These are phyloP conservation scores for Phaseolus coccineus DNA, from an alignment of 331 rosid genomes.

Conservation along the genomic window DNA sequence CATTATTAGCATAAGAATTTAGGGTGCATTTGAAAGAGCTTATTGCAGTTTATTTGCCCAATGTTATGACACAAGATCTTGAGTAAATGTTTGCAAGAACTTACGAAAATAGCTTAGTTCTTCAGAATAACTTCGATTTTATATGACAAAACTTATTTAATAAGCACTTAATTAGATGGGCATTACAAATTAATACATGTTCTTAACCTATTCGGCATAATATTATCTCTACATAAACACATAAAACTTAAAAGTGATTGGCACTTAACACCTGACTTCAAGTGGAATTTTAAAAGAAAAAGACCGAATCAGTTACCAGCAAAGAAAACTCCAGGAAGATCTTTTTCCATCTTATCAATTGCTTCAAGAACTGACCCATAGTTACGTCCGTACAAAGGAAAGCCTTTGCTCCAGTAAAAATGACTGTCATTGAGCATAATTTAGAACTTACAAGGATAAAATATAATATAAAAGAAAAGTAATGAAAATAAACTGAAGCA, in stretches of 20 bases:
- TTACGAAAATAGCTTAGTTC: background rate
- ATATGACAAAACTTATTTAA: background rate
- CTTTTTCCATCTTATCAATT: constrained; percentile 82
- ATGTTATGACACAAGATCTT: background rate
- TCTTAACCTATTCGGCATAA: background rate
- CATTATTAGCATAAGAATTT: constrained; percentile 12
- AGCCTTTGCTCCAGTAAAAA: constrained; percentile 89
- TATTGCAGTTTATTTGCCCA: background rate
- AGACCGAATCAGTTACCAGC: constrained; percentile 65
- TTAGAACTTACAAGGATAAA: constrained; percentile 39
- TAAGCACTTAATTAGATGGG: background rate
- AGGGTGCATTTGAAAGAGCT: background rate
- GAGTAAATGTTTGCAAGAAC: background rate
- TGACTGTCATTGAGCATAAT: constrained; percentile 67
- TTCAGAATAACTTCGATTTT: background rate
- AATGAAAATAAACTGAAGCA: constrained; percentile 28
- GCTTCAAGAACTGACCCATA: constrained; percentile 82
- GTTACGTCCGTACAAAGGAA: constrained; percentile 84
- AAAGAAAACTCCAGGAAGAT: constrained; percentile 87
- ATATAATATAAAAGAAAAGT: background rate
- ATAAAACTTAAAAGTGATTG: background rate
- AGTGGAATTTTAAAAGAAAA: background rate
- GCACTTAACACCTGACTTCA: background rate
- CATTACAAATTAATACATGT: background rate
- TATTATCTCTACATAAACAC: background rate